Evolutionary conservation across 768 basidiomycete genomes (phyloP).

Genomic region (Multifurca ochricompacta): DNA sequence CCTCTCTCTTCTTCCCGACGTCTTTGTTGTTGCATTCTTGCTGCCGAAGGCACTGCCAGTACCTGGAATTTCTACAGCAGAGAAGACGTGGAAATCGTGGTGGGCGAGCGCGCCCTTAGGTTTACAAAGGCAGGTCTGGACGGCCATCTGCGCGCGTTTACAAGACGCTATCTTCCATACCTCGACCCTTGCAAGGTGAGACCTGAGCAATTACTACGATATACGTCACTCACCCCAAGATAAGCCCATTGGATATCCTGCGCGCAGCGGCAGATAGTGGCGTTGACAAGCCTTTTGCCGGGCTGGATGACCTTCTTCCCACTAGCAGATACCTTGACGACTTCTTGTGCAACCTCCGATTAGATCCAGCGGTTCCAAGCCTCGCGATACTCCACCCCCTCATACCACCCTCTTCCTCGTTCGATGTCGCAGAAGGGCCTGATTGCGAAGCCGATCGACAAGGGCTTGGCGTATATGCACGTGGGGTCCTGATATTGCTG

Average conservation of each 20-base stretch:
- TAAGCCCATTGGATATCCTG: constrained; percentile 27
- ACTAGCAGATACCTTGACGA: constrained; percentile 5
- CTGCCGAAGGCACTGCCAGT: constrained; percentile 30
- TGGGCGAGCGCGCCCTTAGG: constrained; percentile 21
- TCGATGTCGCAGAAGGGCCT: constrained; percentile 12
- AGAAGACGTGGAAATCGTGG: constrained; percentile 29
- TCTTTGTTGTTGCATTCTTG: constrained; percentile 45
- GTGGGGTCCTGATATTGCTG: constrained; percentile 50
- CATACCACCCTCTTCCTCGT: constrained; percentile 38
- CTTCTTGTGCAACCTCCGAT: constrained; percentile 31
- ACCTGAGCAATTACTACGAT: not conserved
- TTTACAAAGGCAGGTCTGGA: constrained; percentile 25
- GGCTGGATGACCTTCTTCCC: constrained; percentile 41
- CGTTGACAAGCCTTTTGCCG: constrained; percentile 25
- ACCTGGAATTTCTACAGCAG: constrained; percentile 19
- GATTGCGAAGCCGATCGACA: constrained; percentile 33
- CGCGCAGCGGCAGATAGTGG: constrained; percentile 8
- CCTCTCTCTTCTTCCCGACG: constrained; percentile 31
- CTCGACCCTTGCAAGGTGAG: constrained; percentile 29
- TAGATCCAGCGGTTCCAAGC: constrained; percentile 43
- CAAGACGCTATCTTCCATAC: constrained; percentile 36
- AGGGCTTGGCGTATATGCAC: constrained; percentile 58
- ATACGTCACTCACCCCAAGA: not conserved
- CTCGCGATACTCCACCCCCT: constrained; percentile 53
- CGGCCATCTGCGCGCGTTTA: constrained; percentile 36